Base-by-base conservation (phyloP, 345 rosid species). In the Aurinia saxatilis region DNA sequence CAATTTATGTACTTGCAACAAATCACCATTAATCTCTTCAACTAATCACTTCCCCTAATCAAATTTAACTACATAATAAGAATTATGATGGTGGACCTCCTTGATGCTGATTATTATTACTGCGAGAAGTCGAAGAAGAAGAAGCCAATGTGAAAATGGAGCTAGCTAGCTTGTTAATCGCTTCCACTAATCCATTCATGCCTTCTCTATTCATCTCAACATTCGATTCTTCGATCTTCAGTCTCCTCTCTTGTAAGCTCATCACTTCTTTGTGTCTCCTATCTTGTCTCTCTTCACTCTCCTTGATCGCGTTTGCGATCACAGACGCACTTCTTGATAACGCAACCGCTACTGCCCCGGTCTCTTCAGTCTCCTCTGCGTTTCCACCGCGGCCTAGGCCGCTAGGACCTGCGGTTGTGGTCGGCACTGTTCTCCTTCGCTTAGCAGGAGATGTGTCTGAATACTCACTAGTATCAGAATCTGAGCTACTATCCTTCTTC, bases 141-240 rank as follows among this genome's bases (percentile, higher is more conserved):
- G 90, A 78, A 40, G 91, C 96, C 29, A 88, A 73, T 57, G 91
- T 68, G 23, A 80, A 73, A 69, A 91, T 88, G 5, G 98, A 88
- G 67, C 77, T 82, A 64, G 96, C 91, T 13, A 91, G 91, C 57
- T 80, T 84, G 74, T 86, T 88, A 80, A 91, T 80, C 71, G 96
- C 88, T 37, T 83, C 86, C 13, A 83, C 88, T 27, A 91, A 72
- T 10, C 83, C 95, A 77, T 57, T 69, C 58, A 84, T 79, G 1
- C 90, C 91, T 70, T 77, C 76, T 60, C 75, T 68, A 54, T 71
- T 81, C 50, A 78, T 83, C 75, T 88, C 87, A 25, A 76, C 69
- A 51, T 81, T 88, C 0, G 87, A 75, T 65, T 88, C 84, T 69
- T 91, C 96, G 10, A 86, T 74, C 84, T 57, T 70, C 8, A 88